A percentile compares a stretch with the other conserved stretches of the same genome.
Conservation (phyloP, 2,329 filamentous ascomycete species). For the Lachnellula cervina region DNA sequence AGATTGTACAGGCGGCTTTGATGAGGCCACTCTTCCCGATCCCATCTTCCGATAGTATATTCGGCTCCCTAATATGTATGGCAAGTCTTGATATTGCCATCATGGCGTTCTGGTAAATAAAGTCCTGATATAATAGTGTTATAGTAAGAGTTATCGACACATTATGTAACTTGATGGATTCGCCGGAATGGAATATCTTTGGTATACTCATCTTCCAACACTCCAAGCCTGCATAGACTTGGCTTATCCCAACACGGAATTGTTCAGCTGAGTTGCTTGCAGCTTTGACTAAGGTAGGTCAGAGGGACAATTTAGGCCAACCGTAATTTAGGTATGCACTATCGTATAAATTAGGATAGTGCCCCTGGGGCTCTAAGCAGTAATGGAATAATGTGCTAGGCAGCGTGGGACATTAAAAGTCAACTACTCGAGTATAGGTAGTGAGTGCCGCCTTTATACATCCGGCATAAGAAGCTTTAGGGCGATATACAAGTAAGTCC, state of each 20-base stretch:
- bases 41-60: constrained; percentile 6
- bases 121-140: constrained; percentile 29
- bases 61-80: constrained; percentile 25
- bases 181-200: constrained; percentile 29
- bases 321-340: too few relatives aligned
- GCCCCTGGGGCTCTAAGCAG: too few relatives aligned
- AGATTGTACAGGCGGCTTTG: constrained; percentile 29
- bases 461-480: too few relatives aligned
- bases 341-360: too few relatives aligned
- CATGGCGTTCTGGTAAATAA: constrained; percentile 30
- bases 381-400: too few relatives aligned
- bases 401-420: too few relatives aligned
- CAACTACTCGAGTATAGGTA: too few relatives aligned
- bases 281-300: too few relatives aligned
- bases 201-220: constrained; percentile 32
- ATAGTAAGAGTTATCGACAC: constrained; percentile 14
- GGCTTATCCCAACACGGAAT: constrained; percentile 22
- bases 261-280: constrained; percentile 17
- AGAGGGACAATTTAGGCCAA: too few relatives aligned
- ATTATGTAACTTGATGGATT: constrained; percentile 17
- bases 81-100: constrained; percentile 31
- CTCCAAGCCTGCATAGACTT: constrained; percentile 27
- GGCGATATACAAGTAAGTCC: too few relatives aligned
- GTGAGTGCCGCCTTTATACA: too few relatives aligned
- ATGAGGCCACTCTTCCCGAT: constrained; percentile 28